phyloP scores from a whole-genome alignment of 2,329 filamentous ascomycete species.

The Clarireedia paspali region DNA sequence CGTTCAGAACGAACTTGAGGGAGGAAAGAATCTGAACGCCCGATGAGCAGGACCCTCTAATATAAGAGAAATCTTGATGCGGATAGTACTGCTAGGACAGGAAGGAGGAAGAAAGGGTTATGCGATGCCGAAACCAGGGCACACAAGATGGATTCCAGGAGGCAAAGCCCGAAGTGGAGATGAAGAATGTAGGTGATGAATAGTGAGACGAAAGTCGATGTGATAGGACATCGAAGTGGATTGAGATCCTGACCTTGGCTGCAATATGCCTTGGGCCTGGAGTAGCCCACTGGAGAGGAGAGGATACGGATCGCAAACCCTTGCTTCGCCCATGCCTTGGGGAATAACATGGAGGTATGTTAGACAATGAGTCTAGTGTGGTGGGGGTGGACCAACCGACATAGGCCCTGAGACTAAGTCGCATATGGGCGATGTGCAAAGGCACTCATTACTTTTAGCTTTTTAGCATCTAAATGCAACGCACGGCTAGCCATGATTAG shows the following conservation, averaged over 20 bases:
- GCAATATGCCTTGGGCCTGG: conserved; percentile 6
- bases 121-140: neutral
- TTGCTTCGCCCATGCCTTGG: neutral
- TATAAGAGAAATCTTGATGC: conserved; percentile 2
- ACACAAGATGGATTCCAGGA: conserved; percentile 4
- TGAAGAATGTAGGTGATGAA: conserved; percentile 2
- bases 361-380: neutral
- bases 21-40: neutral
- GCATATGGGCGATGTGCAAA: neutral
- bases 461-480: neutral
- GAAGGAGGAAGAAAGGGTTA: conserved; percentile 2
- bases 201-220: conserved; percentile 4
- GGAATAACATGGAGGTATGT: neutral
- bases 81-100: conserved; percentile 6
- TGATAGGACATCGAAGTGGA: conserved; percentile 8
- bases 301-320: conserved; percentile 2
- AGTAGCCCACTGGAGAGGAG: neutral
- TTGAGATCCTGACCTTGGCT: neutral
- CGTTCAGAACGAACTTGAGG: neutral
- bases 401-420: neutral
- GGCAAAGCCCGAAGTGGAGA: conserved; percentile 6
- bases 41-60: neutral
- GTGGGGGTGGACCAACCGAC: conserved; percentile 4
- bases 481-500: neutral
- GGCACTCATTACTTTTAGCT: neutral